A percentile compares a stretch with the other conserved stretches of the same genome.
These are phyloP conservation scores for Trichoderma pleuroti DNA, from an alignment of 2,329 filamentous ascomycete species.

Conservation along the genomic window DNA sequence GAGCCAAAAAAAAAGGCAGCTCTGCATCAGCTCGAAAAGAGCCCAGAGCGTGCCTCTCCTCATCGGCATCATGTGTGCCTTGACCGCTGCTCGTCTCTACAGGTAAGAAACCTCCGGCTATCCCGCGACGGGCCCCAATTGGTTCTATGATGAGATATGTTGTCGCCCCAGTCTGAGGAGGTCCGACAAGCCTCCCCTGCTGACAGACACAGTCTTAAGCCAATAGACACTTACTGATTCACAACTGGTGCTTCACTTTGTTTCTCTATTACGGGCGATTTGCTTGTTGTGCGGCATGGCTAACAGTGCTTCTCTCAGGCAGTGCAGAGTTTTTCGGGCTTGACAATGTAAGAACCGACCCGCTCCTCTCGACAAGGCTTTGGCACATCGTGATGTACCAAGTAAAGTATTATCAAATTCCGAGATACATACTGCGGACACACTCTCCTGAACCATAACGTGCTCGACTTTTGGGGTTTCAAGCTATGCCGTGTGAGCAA, in stretches of 20 bases:
- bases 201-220: conserved; percentile 53
- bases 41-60: not conserved
- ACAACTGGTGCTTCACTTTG: conserved; percentile 21
- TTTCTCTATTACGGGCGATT: not conserved
- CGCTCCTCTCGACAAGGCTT: not conserved
- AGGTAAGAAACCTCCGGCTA: not conserved
- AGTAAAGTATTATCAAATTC: conserved; percentile 44
- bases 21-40: not conserved
- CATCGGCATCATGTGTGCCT: not conserved
- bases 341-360: conserved; percentile 14
- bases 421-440: conserved; percentile 41
- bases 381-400: conserved; percentile 36
- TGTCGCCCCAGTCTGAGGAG: conserved; percentile 51
- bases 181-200: conserved; percentile 45
- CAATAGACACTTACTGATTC: conserved; percentile 52
- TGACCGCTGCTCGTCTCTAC: not conserved
- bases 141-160: conserved; percentile 42
- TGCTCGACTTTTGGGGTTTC: not conserved
- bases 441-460: conserved; percentile 29
- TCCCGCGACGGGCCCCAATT: conserved; percentile 12
- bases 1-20: not conserved
- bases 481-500: not conserved
- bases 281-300: conserved; percentile 12
- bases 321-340: not conserved
- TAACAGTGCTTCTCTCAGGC: conserved; percentile 22